Evolutionary conservation across 257 asterid genomes (phyloP).

Genomic region (Phtheirospermum japonicum): DNA sequence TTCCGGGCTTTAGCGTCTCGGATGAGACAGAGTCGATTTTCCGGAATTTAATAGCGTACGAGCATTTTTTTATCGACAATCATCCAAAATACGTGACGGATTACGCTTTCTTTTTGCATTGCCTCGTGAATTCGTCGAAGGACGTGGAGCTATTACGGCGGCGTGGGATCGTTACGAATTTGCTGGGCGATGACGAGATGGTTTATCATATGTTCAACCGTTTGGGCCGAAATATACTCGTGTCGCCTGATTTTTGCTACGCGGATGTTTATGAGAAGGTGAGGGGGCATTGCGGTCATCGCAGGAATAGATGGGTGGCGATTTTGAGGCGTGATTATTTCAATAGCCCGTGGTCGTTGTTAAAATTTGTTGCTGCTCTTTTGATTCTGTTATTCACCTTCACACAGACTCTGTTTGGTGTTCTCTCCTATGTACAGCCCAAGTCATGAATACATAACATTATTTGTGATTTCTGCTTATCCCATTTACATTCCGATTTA

Average conservation of each 20-base stretch:
- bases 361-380: neutral
- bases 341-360: neutral
- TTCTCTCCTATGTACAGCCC: too few species aligned
- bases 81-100: slow-evolving; percentile 33
- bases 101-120: slow-evolving; percentile 31
- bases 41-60: slow-evolving; percentile 35
- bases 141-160: slow-evolving; percentile 31
- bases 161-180: slow-evolving; percentile 25
- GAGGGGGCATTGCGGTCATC: slow-evolving; percentile 4
- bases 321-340: neutral
- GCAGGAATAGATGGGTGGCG: neutral
- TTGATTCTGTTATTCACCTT: too few species aligned
- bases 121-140: slow-evolving; percentile 28
- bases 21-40: slow-evolving; percentile 36
- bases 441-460: too few species aligned
- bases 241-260: slow-evolving; percentile 28
- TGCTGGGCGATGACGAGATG: slow-evolving; percentile 35
- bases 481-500: too few species aligned
- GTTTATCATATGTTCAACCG: slow-evolving; percentile 34
- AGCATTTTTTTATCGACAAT: slow-evolving; percentile 28
- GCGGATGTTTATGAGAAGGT: slow-evolving; percentile 20
- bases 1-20: slow-evolving; percentile 29
- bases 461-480: too few species aligned
- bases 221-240: slow-evolving; percentile 27
- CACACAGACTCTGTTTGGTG: too few species aligned